Base-by-base conservation (phyloP, 257 asterid genomes). In the Solanum rostratum region DNA sequence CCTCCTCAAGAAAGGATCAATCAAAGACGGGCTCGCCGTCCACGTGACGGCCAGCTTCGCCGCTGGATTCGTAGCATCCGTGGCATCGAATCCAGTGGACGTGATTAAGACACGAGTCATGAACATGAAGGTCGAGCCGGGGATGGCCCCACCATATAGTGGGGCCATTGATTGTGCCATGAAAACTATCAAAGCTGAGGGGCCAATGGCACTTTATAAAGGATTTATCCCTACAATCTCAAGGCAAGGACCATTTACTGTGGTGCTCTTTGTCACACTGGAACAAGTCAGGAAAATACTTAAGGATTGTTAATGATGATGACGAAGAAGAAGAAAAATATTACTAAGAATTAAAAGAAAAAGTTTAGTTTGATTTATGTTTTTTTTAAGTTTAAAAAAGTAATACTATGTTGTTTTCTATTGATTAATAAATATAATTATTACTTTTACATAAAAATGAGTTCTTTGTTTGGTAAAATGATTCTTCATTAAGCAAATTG, bases 1-100 rank as follows among this genome's bases (percentile, higher is more conserved):
- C 70, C 89, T 95, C 1, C 19, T 94, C 27, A 92, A 79, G 15
- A 91, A 84, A 59, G 85, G 87, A 0, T 0, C 92, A 86, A 91
- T 95, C 95, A 90, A 91, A 84, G 99, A 95, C 50, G 98, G 99
- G 13, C 90, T 95, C 0, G 98, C 97, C 59, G 92, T 97, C 12
- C 99, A 95, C 87, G 97, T 94, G 19, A 91, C 95, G 24, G 95
- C 99, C 60, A 95, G 99, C 87, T 94, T 95, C 84, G 95, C 97
- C 1, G 99, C 99, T 3, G 97, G 99, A 39, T 93, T 95, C n/a
- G 97, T 95, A 87, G 98, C 97, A n/a, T 88, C 98, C 16, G 94
- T 95, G 84, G 97, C 88, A 2, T 92, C 99, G 20, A 95, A 95
- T 45, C 99, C 99, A 24, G 97, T 95, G 43, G 98, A 95, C 74